Conservation (phyloP, 2,329 filamentous ascomycete species). For the Sphaerulina vaccinii region DNA sequence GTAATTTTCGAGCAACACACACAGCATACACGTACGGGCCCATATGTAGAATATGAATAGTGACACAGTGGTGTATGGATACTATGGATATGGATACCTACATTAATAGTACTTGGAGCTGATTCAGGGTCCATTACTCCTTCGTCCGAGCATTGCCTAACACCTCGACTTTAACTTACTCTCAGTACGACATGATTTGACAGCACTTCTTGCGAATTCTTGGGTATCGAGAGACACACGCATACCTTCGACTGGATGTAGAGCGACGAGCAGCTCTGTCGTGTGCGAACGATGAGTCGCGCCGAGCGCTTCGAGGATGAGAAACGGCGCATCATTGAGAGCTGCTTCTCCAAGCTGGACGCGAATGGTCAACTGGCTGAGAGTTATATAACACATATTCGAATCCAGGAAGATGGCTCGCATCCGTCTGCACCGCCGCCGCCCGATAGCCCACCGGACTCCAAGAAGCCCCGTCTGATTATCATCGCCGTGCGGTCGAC, state of each 20-base stretch:
- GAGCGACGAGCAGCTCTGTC: neutral
- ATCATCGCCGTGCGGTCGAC: constrained; percentile 92
- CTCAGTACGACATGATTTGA: neutral
- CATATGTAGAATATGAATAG: no score
- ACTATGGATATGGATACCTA: no score
- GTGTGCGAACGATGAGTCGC: constrained; percentile 29
- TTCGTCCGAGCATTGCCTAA: no score
- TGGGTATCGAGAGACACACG: neutral
- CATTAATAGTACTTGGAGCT: no score
- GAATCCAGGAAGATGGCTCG: constrained; percentile 80
- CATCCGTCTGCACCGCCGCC: constrained; percentile 84
- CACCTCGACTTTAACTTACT: no score
- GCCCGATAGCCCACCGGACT: constrained; percentile 67
- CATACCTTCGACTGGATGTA: neutral
- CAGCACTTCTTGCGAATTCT: neutral
- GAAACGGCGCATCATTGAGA: constrained; percentile 89
- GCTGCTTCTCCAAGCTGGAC: constrained; percentile 89
- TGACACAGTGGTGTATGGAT: no score
- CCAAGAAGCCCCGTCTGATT: constrained; percentile 86
- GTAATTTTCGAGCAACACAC: no score
- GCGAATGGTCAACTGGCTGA: constrained; percentile 79
- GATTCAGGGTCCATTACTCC: no score
- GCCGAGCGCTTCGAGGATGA: constrained; percentile 96
- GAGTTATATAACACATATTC: constrained; percentile 97
- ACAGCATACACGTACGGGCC: no score